phyloP scores from a whole-genome alignment of 257 asterid genomes.

The Ilex asprella region DNA sequence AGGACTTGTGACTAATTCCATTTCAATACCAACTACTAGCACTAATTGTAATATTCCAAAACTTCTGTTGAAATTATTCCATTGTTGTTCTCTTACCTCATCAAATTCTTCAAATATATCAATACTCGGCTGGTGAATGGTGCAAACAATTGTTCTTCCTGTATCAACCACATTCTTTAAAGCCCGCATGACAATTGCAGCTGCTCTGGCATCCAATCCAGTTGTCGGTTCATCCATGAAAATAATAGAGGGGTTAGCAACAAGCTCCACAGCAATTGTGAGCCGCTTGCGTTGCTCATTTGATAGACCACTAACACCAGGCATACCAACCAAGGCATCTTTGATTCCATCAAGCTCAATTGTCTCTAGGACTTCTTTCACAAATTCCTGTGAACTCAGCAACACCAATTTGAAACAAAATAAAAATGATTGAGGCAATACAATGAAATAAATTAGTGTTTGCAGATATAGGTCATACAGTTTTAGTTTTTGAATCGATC shows the following conservation, averaged over 20 bases:
- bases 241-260: constrained; percentile 44
- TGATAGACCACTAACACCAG: constrained; percentile 41
- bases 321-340: constrained; percentile 40
- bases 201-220: constrained; percentile 47
- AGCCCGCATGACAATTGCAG: constrained; percentile 46
- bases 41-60: no score
- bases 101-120: constrained; percentile 50
- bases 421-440: neutral
- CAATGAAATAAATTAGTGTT: neutral
- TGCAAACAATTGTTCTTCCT: constrained; percentile 45
- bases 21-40: no score
- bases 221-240: constrained; percentile 52
- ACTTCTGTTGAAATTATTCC: neutral
- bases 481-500: constrained; percentile 33
- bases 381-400: constrained; percentile 34
- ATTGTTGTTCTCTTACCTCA: constrained; percentile 25
- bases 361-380: constrained; percentile 46
- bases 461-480: constrained; percentile 15
- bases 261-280: constrained; percentile 50
- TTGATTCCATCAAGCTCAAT: constrained; percentile 48
- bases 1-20: no score
- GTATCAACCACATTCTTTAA: constrained; percentile 41
- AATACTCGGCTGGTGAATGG: constrained; percentile 50
- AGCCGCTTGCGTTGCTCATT: constrained; percentile 48
- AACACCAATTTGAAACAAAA: neutral